phyloP scores from a whole-genome alignment of 176 grass and related monocot species.

The Bromus sterilis region DNA sequence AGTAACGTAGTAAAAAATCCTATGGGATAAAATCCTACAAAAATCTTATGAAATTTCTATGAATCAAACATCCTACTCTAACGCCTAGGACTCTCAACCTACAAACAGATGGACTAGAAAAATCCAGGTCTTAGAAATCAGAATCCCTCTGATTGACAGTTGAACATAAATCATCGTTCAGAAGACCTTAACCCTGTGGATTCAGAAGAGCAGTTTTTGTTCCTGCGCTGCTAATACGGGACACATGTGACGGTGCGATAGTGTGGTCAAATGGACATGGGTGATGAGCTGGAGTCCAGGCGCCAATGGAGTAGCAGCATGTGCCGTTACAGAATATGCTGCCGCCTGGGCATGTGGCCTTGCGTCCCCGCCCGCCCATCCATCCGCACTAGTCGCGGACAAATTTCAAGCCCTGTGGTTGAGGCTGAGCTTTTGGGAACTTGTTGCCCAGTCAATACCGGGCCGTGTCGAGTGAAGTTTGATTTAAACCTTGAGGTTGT shows the following conservation, averaged over 20 bases:
- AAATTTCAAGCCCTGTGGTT: conserved; percentile 16
- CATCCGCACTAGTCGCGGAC: not conserved
- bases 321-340: conserved; percentile 30
- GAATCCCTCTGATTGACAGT: not conserved
- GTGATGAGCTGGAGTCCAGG: conserved; percentile 37
- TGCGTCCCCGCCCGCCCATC: not conserved
- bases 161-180: not conserved
- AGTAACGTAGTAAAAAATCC: too few species aligned
- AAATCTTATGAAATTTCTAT: too few species aligned
- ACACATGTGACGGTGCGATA: conserved; percentile 11
- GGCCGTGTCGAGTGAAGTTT: not conserved
- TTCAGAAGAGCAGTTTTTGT: not conserved
- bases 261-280: conserved; percentile 22
- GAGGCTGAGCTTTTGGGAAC: not conserved
- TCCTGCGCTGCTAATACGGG: not conserved
- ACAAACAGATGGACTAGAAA: not conserved
- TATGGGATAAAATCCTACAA: too few species aligned
- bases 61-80: conserved; percentile 8
- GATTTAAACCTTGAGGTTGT: too few species aligned
- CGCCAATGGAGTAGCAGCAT: conserved; percentile 6
- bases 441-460: not conserved
- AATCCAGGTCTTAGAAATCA: not conserved
- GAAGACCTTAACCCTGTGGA: not conserved
- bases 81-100: not conserved
- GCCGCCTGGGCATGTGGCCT: conserved; percentile 35